Base-by-base conservation (phyloP, 192 early-diverging fungal species). In the Linderina pennispora region DNA sequence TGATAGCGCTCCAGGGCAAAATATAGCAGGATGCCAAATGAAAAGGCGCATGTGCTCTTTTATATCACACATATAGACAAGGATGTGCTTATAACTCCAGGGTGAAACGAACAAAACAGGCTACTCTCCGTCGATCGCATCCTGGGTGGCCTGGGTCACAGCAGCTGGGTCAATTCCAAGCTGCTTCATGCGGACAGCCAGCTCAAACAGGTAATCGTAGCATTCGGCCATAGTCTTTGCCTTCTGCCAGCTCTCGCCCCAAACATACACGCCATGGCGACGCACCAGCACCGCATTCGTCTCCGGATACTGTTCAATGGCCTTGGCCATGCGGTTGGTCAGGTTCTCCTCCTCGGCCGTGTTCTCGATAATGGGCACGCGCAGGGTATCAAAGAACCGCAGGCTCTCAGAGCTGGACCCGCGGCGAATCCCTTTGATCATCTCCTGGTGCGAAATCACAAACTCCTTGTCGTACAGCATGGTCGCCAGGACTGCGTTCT, bases 121-220 rank as follows among this genome's bases (percentile, higher is more conserved):
- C 43, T 23, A 40, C 48, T 45, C 26, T 22, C 34, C 47, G 17
- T 54, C 36, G 24, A 65, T 38, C 2, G 61, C 35, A 13, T 44
- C 35, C 3, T 18, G 33, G n/a, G 43, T 45, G 15, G 10, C 62
- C 11, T 43, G 49, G 0, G 68, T 40, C 8, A 72, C 68, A 5
- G 19, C 54, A 3, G 37, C 50, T 8, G 92, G 88, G 74, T 94
- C 90, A 23, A 98, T 51, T 6, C 92, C 92, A 45, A 82, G 68
- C 47, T 70, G 69, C 69, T 80, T 88, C 93, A 96, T 96, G 46
- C 87, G 90, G 36, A 94, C 85, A 9, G 89, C 90, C 44, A 98
- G 90, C 58, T 98, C 92, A 65, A 98, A 98, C 45, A 98, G 67
- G 65, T 98, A 98, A 55, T 98, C 95, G 59, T 95, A 98, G 75